Base-by-base conservation (phyloP, 495 filamentous ascomycete genomes). In the Sordaria brevicollis region DNA sequence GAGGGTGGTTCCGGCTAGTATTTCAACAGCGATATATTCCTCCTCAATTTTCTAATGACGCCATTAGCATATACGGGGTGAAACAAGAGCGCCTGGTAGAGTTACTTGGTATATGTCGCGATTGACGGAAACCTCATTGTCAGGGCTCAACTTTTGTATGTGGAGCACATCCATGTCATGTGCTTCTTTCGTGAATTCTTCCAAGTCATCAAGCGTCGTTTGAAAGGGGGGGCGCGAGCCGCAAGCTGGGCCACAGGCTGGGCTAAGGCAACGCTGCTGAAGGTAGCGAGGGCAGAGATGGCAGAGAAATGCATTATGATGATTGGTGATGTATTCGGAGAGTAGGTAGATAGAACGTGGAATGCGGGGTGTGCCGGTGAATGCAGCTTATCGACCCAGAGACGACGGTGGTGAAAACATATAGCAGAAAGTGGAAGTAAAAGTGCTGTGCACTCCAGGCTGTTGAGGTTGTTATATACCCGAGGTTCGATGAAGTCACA, bases 61-160 rank as follows among this genome's bases (percentile, higher is more conserved):
- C n/a, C n/a, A n/a, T n/a, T n/a, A n/a, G n/a, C n/a, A n/a, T n/a
- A n/a, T n/a, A n/a, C n/a, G n/a, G n/a, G n/a, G n/a, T n/a, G n/a
- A n/a, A n/a, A n/a, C n/a, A n/a, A 68, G 33, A 19, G 57, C 35
- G 19, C 43, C 21, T 29, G 29, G 17, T 11, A 39, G 10, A 68
- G 69, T 6, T 70, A 76, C 75, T n/a, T 73, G 49, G 29, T 62
- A 74, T 3, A 75, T 72, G 2, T 76, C 76, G 38, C 74, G 72
- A 35, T 76, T 29, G n/a, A 75, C n/a, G 37, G 77, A 35, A 11
- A 76, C 65, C 8, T 73, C 70, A 33, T 70, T 73, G 67, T 73
- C 75, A 37, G 71, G 5, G 62, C 76, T 65, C 68, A 54, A 74
- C 67, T 77, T 74, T 25, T 37, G 25, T 13, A 69, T 39, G n/a